These are phyloP conservation scores for Suillus decipiens DNA, from an alignment of 768 basidiomycete genomes.

Conservation along the genomic window DNA sequence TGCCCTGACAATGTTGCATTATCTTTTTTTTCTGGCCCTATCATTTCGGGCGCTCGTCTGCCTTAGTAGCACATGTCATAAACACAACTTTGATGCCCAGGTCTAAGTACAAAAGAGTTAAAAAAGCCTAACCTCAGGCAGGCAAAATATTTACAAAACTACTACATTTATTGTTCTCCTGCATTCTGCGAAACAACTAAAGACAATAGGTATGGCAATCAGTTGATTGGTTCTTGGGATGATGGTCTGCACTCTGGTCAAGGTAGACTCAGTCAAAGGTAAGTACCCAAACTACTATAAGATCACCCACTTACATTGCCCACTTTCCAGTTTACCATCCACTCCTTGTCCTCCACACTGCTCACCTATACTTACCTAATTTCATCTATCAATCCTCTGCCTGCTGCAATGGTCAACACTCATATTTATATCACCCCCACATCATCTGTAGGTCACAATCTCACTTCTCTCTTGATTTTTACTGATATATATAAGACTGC, in stretches of 20 bases:
- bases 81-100: too few species aligned
- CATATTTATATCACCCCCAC: not conserved
- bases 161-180: not conserved
- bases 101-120: too few species aligned
- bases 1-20: not conserved
- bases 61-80: too few species aligned
- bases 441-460: not conserved
- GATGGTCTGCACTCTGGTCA: too few species aligned
- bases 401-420: conserved; percentile 1
- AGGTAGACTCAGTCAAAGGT: not conserved
- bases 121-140: too few species aligned
- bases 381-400: not conserved
- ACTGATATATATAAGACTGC: not conserved
- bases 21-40: too few species aligned
- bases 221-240: too few species aligned
- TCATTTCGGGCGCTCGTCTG: too few species aligned
- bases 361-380: not conserved
- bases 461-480: not conserved
- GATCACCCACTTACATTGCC: not conserved
- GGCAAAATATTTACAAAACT: too few species aligned
- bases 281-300: not conserved
- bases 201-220: not conserved
- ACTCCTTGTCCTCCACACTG: not conserved
- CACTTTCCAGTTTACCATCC: not conserved
- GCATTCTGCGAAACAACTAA: not conserved